A percentile compares a stretch with the other conserved stretches of the same genome.
These are phyloP conservation scores for Scedosporium apiospermum DNA, from an alignment of 2,329 filamentous ascomycete species.

Conservation along the genomic window DNA sequence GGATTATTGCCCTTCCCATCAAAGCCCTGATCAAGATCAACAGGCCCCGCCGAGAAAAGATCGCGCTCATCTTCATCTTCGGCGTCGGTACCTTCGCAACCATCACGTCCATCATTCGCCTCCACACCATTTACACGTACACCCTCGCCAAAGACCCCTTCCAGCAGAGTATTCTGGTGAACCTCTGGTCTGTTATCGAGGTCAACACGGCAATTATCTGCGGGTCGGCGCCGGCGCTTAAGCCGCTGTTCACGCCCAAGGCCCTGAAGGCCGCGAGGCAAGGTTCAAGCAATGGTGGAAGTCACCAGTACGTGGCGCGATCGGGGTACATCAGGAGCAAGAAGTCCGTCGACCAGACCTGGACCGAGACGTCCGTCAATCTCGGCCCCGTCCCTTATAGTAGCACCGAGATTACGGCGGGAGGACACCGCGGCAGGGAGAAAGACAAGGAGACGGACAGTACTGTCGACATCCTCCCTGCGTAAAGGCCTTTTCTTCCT, in stretches of 20 bases:
- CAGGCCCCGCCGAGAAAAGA: conserved; percentile 37
- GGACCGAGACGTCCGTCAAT: background rate
- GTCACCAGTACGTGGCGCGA: conserved; percentile 1
- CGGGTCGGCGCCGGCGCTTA: conserved; percentile 38
- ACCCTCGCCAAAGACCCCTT: conserved; percentile 26
- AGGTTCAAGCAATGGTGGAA: conserved; percentile 6
- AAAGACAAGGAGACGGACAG: background rate
- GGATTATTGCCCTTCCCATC: conserved; percentile 34
- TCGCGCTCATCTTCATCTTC: conserved; percentile 37
- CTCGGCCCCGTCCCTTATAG: background rate
- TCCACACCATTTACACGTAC: conserved; percentile 28
- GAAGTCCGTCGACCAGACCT: conserved; percentile 6
- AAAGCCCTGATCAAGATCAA: conserved; percentile 32
- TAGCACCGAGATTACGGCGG: background rate
- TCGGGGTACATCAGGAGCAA: conserved; percentile 6
- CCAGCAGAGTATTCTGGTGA: conserved; percentile 16
- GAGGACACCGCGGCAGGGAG: background rate
- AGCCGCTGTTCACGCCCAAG: conserved; percentile 32
- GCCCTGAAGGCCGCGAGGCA: conserved; percentile 15
- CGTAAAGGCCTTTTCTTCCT: background rate
- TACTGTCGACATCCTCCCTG: background rate
- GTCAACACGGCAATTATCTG: conserved; percentile 40
- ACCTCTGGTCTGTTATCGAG: conserved; percentile 38
- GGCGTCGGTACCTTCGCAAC: conserved; percentile 27
- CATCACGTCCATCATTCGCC: conserved; percentile 25